Conservation (phyloP, 306 rosid genomes). For the Citrullus colocynthis region DNA sequence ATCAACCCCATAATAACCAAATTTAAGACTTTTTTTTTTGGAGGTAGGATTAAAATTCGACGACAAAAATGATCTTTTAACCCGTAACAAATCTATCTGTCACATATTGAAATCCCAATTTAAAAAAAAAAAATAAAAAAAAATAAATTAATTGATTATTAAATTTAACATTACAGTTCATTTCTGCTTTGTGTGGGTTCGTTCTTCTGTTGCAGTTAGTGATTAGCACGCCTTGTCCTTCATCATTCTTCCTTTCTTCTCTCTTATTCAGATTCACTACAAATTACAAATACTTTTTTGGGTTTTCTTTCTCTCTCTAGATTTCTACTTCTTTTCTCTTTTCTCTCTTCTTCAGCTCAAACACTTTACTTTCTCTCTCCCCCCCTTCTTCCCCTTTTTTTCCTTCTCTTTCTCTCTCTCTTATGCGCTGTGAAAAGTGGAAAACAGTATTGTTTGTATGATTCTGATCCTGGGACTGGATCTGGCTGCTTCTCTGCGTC, state of each 20-base stretch:
- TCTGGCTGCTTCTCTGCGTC: background rate
- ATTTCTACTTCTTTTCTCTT: background rate
- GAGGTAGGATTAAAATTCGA: no score
- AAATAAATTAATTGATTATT: background rate
- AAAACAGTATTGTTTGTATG: constrained; percentile 23
- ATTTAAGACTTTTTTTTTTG: no score
- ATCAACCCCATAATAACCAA: no score
- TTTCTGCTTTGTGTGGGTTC: constrained; percentile 25
- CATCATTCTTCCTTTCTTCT: constrained; percentile 41
- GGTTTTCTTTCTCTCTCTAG: constrained; percentile 18
- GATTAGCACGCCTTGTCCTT: constrained; percentile 97
- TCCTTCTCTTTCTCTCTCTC: background rate
- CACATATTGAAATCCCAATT: background rate
- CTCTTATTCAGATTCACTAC: constrained; percentile 1
- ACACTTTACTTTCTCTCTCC: constrained; percentile 16
- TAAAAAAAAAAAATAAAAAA: background rate
- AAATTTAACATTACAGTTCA: constrained; percentile 40
- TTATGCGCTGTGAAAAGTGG: constrained; percentile 14
- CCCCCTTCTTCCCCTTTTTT: constrained; percentile 7
- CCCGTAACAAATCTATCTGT: background rate
- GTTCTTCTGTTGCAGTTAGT: constrained; percentile 61
- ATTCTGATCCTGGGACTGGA: constrained; percentile 12
- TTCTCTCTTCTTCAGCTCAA: background rate
- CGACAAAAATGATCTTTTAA: no score
- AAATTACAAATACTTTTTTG: background rate